Evolutionary conservation across 805 yeast genomes (phyloP).

Genomic region (Candida tallmaniae): DNA sequence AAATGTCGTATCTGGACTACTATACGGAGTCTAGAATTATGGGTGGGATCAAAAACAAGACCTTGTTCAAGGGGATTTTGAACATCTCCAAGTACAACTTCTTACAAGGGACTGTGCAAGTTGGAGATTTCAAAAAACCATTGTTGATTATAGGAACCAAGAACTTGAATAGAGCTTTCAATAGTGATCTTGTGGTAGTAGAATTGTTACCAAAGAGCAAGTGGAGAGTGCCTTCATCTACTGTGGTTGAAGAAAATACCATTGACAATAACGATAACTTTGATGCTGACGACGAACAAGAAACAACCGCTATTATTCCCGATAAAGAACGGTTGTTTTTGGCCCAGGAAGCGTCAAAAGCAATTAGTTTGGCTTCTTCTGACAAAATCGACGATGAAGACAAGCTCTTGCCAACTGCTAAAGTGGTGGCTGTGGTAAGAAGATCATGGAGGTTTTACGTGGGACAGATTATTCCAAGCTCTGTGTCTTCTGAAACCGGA

Average conservation of each 20-base stretch:
- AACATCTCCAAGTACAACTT: conserved; percentile 81
- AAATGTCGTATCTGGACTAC: conserved; percentile 68
- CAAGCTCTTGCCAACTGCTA: conserved; percentile 85
- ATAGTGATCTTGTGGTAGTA: conserved; percentile 87
- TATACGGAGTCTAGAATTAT: conserved; percentile 75
- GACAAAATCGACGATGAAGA: conserved; percentile 26
- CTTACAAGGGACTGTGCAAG: conserved; percentile 77
- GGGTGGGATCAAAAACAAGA: conserved; percentile 88
- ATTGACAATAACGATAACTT: conserved; percentile 58
- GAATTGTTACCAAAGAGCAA: conserved; percentile 80
- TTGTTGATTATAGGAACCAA: conserved; percentile 77
- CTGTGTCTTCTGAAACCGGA: conserved; percentile 53
- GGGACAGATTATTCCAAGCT: conserved; percentile 81
- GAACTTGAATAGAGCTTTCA: conserved; percentile 83
- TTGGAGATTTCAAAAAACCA: conserved; percentile 74
- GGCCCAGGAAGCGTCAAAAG: conserved; percentile 70
- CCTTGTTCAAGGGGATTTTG: conserved; percentile 80
- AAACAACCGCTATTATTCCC: conserved; percentile 36
- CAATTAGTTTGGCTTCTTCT: conserved; percentile 45
- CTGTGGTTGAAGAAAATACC: conserved; percentile 71
- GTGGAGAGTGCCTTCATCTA: conserved; percentile 84
- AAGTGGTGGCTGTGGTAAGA: conserved; percentile 79
- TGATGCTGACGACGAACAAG: conserved; percentile 48
- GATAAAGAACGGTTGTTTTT: conserved; percentile 69
- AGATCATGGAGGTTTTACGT: conserved; percentile 96